Evolutionary conservation across 306 rosid species (phyloP).

Genomic region (Trichosanthes truncata): DNA sequence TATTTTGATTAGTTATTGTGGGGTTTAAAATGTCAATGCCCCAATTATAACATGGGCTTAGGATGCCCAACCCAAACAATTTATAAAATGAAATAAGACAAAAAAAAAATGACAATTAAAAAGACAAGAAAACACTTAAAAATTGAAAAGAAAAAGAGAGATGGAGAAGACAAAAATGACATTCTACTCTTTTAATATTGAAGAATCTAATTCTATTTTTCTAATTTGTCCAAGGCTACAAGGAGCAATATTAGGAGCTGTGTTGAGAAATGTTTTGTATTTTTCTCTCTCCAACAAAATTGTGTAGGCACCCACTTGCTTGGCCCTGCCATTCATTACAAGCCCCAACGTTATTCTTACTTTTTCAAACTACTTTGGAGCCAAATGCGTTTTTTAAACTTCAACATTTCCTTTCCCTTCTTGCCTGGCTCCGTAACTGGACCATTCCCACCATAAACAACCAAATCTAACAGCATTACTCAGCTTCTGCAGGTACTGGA

Average conservation of each 20-base stretch:
- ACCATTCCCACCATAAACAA: background rate
- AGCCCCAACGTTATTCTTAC: conserved; percentile 53
- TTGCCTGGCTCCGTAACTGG: background rate
- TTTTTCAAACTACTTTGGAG: conserved; percentile 66
- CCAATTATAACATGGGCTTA: too few relatives aligned
- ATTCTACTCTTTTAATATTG: background rate
- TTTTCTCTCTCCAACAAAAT: background rate
- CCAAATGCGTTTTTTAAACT: conserved; percentile 39
- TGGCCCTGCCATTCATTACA: conserved; percentile 36
- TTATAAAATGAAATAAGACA: background rate
- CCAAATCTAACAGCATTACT: background rate
- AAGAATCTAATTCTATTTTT: background rate
- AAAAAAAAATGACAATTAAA: background rate
- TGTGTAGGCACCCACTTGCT: conserved; percentile 11
- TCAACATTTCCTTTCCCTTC: conserved; percentile 13
- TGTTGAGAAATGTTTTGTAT: background rate
- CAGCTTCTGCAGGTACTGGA: background rate
- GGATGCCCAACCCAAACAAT: too few relatives aligned
- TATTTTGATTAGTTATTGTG: too few relatives aligned
- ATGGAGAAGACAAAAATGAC: background rate
- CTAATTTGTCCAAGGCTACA: too few relatives aligned
- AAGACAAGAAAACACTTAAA: background rate
- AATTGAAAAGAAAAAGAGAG: background rate
- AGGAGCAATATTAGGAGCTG: background rate
- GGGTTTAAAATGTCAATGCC: too few relatives aligned